A percentile compares a stretch with the other conserved stretches of the same genome.
Conservation (phyloP, 2,329 filamentous ascomycete genomes). For the Zymoseptoria pseudotritici region DNA sequence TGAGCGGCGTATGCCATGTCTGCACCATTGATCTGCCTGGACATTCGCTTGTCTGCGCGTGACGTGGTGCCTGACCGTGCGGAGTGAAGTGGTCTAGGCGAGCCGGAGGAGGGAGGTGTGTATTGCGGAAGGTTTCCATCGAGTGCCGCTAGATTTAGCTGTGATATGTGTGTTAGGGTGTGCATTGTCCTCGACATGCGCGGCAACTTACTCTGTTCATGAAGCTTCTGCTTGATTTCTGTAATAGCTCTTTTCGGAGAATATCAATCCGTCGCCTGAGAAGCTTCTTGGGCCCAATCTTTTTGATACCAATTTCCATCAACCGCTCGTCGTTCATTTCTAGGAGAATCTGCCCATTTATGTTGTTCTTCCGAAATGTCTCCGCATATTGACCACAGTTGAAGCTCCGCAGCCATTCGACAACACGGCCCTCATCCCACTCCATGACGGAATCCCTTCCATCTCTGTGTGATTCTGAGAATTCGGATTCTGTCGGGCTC, state of each 20-base stretch:
- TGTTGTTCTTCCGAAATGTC: slow-evolving; percentile 83
- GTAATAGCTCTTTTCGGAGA: slow-evolving; percentile 43
- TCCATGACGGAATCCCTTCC: slow-evolving; percentile 34
- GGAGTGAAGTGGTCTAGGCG: slow-evolving; percentile 55
- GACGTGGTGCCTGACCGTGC: slow-evolving; percentile 40
- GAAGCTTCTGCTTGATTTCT: slow-evolving; percentile 55
- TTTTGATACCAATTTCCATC: slow-evolving; percentile 97
- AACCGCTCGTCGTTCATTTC: slow-evolving; percentile 95
- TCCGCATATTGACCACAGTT: slow-evolving; percentile 92
- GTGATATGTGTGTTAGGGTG: slow-evolving; percentile 19
- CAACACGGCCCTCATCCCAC: slow-evolving; percentile 89
- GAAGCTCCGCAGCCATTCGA: slow-evolving; percentile 82
- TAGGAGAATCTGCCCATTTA: slow-evolving; percentile 92
- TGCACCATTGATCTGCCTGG: slow-evolving; percentile 36
- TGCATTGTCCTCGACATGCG: not conserved
- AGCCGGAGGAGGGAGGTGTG: slow-evolving; percentile 56
- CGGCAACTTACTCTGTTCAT: slow-evolving; percentile 60
- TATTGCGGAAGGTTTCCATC: slow-evolving; percentile 52
- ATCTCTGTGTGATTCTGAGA: slow-evolving; percentile 67
- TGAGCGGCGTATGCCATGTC: slow-evolving; percentile 38
- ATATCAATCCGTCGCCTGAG: slow-evolving; percentile 51
- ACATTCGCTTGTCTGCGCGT: slow-evolving; percentile 43
- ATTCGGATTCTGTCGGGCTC: slow-evolving; percentile 87
- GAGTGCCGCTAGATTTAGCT: slow-evolving; percentile 79
- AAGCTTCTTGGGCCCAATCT: slow-evolving; percentile 90